These are phyloP conservation scores for Epichloe bromicola DNA, from an alignment of 2,329 filamentous ascomycete species.

Conservation along the genomic window DNA sequence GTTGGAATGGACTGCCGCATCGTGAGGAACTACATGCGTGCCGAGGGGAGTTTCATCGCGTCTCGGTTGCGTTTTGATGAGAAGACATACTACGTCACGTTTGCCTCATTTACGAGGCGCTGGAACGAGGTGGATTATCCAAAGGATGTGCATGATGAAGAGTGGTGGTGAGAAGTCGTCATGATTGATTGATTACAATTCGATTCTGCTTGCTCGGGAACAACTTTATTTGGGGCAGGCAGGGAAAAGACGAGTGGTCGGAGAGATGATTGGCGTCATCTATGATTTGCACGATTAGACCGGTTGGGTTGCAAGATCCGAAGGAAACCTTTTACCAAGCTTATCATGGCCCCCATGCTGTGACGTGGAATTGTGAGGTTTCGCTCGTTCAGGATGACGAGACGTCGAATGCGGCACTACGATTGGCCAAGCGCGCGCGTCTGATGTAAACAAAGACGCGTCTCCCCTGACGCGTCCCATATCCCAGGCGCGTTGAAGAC, in stretches of 20 bases:
- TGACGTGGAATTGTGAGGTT: background rate
- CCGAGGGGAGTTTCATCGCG: background rate
- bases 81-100: background rate
- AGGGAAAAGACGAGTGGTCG: no score
- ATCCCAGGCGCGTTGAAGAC: background rate
- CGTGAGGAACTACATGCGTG: no score
- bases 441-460: slow-evolving; percentile 7
- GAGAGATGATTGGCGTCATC: no score
- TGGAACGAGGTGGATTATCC: background rate
- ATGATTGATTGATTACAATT: background rate
- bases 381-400: background rate
- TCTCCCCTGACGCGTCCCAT: slow-evolving; percentile 1
- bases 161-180: background rate
- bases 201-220: no score
- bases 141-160: background rate
- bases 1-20: background rate
- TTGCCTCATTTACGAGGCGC: background rate
- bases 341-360: background rate
- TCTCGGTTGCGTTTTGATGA: background rate
- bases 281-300: no score
- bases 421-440: slow-evolving; percentile 2
- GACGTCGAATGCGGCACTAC: background rate
- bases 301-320: no score
- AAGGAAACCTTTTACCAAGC: no score
- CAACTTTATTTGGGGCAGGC: no score